A percentile compares a stretch with the other conserved stretches of the same genome.
Conservation (phyloP, 805 yeast species). For the Brettanomyces nanus region DNA sequence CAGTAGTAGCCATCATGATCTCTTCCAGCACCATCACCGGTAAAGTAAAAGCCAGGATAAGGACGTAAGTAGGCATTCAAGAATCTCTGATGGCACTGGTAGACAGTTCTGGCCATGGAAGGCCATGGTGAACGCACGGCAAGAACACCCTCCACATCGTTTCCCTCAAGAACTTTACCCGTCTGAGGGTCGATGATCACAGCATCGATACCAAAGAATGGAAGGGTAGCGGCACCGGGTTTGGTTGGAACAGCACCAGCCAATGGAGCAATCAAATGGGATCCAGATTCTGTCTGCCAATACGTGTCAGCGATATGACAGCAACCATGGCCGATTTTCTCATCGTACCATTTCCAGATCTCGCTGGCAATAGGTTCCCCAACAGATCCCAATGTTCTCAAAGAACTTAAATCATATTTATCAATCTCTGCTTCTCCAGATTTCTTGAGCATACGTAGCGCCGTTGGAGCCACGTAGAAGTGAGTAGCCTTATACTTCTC, state of each 20-base stretch:
- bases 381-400: slow-evolving; percentile 91
- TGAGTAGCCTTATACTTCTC: slow-evolving; percentile 88
- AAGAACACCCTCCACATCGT: slow-evolving; percentile 93
- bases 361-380: slow-evolving; percentile 99
- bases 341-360: slow-evolving; percentile 97
- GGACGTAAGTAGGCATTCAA: slow-evolving; percentile 90
- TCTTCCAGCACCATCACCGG: slow-evolving; percentile 98
- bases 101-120: slow-evolving; percentile 95
- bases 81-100: slow-evolving; percentile 78
- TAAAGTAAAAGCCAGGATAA: slow-evolving; percentile 88
- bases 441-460: slow-evolving; percentile 72
- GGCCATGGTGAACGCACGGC: slow-evolving; percentile 94
- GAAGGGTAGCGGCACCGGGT: slow-evolving; percentile 95
- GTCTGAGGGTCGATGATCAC: slow-evolving; percentile 88
- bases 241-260: slow-evolving; percentile 94
- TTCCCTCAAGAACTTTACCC: slow-evolving; percentile 76
- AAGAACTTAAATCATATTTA: slow-evolving; percentile 73
- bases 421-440: slow-evolving; percentile 83
- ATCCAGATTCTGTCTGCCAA: slow-evolving; percentile 99
- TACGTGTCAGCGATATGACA: slow-evolving; percentile 93
- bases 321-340: slow-evolving; percentile 79
- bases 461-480: slow-evolving; percentile 98
- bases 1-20: slow-evolving; percentile 95
- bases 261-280: slow-evolving; percentile 88
- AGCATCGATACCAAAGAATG: slow-evolving; percentile 92